These are phyloP conservation scores for Leccinum variicolor DNA, from an alignment of 768 basidiomycete genomes.

Conservation along the genomic window DNA sequence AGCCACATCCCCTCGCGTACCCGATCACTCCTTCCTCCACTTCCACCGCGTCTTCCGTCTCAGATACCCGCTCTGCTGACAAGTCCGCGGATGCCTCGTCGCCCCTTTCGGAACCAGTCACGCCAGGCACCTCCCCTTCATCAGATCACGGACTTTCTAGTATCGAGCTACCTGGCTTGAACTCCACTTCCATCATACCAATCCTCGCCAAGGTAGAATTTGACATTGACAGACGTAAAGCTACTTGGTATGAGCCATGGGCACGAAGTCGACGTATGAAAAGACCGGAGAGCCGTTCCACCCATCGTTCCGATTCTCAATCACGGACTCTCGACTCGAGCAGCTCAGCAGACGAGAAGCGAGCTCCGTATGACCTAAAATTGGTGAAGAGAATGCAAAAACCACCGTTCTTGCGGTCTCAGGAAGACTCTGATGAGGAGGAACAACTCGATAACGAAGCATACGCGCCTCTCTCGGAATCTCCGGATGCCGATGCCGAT, in stretches of 20 bases:
- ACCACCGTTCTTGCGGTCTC: slow-evolving; percentile 30
- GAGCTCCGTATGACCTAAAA: slow-evolving; percentile 45
- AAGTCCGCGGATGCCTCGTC: slow-evolving; percentile 51
- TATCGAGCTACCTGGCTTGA: slow-evolving; percentile 64
- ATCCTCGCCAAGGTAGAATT: slow-evolving; percentile 95
- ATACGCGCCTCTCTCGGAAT: slow-evolving; percentile 31
- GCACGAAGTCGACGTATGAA: slow-evolving; percentile 59
- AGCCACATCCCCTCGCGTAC: slow-evolving; percentile 29
- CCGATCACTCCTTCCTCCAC: not conserved
- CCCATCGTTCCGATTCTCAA: slow-evolving; percentile 23
- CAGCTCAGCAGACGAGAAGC: slow-evolving; percentile 27
- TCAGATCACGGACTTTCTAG: slow-evolving; percentile 40
- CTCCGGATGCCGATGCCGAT: slow-evolving; percentile 21
- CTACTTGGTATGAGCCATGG: slow-evolving; percentile 88
- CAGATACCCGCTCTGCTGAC: slow-evolving; percentile 44
- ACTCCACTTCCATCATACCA: slow-evolving; percentile 63
- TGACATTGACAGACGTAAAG: slow-evolving; percentile 79
- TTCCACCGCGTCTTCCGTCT: slow-evolving; percentile 33
- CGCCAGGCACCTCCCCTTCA: slow-evolving; percentile 51
- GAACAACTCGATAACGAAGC: slow-evolving; percentile 27
- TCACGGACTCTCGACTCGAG: slow-evolving; percentile 21
- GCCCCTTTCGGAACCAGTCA: slow-evolving; percentile 42
- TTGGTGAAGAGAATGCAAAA: slow-evolving; percentile 50
- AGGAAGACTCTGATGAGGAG: slow-evolving; percentile 20
- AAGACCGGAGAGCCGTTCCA: slow-evolving; percentile 44